These are phyloP conservation scores for Kwoniella shivajii DNA, from an alignment of 1,284 basidiomycete genomes.

Conservation along the genomic window DNA sequence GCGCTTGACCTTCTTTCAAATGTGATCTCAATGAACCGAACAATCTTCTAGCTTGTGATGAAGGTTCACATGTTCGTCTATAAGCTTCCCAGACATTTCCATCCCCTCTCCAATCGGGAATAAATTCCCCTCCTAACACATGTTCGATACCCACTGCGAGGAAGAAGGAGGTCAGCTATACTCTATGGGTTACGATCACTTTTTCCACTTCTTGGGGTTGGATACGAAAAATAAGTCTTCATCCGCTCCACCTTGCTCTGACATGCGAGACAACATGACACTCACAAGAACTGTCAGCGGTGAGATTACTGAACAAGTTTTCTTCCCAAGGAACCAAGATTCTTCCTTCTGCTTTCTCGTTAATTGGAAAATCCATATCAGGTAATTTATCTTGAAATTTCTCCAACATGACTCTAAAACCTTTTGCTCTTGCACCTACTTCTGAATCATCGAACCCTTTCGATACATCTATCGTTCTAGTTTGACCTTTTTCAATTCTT, in stretches of 20 bases:
- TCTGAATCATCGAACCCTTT: constrained; percentile 66
- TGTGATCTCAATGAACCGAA: constrained; percentile 68
- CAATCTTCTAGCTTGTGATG: constrained; percentile 74
- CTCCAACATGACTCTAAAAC: constrained; percentile 72
- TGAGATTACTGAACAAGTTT: constrained; percentile 67
- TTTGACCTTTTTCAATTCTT: constrained; percentile 67
- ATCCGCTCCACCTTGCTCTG: background rate
- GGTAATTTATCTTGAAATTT: constrained; percentile 75
- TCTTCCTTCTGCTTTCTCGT: constrained; percentile 86
- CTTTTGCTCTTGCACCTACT: constrained; percentile 72
- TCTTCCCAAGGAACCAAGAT: constrained; percentile 87
- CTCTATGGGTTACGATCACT: too few species aligned
- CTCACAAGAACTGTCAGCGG: constrained; percentile 56
- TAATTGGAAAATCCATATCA: constrained; percentile 88
- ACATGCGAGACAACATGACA: constrained; percentile 7
- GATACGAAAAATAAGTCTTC: too few species aligned
- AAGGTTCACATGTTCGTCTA: constrained; percentile 82
- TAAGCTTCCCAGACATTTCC: constrained; percentile 91
- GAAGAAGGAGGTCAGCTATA: too few species aligned
- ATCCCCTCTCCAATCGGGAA: constrained; percentile 77
- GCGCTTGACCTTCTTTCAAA: constrained; percentile 55
- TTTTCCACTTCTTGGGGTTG: too few species aligned
- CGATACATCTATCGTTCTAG: constrained; percentile 65
- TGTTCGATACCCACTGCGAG: constrained; percentile 61
- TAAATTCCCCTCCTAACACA: constrained; percentile 70